Percentiles rank a stretch among this genome's conserved stretches.
Evolutionary conservation across 768 basidiomycete genomes (phyloP).

Genomic region (Leccinum pellstonianum): DNA sequence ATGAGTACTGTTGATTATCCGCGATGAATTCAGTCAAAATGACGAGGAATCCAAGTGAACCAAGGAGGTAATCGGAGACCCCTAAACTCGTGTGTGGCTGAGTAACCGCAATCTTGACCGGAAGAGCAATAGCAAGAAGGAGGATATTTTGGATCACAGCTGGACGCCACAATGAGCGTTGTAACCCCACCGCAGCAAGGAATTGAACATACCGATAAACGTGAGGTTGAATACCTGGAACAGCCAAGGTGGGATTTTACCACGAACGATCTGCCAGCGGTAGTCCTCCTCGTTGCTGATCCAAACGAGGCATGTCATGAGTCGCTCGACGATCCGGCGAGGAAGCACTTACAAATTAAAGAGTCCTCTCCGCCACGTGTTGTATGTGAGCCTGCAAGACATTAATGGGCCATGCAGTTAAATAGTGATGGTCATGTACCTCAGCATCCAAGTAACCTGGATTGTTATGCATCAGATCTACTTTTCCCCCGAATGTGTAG

Average conservation of each 20-base stretch:
- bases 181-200: background rate
- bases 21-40: constrained; percentile 76
- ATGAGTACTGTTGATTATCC: constrained; percentile 91
- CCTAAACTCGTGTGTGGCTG: constrained; percentile 54
- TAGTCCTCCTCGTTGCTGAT: constrained; percentile 84
- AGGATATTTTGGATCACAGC: constrained; percentile 79
- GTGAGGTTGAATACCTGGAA: constrained; percentile 61
- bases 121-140: constrained; percentile 68
- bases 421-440: constrained; percentile 32
- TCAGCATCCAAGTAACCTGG: constrained; percentile 58
- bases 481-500: background rate
- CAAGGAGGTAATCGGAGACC: constrained; percentile 62
- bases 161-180: constrained; percentile 23
- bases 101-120: constrained; percentile 52
- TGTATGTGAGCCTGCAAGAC: constrained; percentile 60
- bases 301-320: background rate
- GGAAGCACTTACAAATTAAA: constrained; percentile 57
- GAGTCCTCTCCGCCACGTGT: constrained; percentile 81
- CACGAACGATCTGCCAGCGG: constrained; percentile 80
- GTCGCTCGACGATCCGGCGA: background rate
- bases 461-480: constrained; percentile 1
- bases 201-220: constrained; percentile 60
- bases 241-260: constrained; percentile 48
- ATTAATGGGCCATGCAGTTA: constrained; percentile 25
- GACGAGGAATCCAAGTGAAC: constrained; percentile 53